Evolutionary conservation across 805 yeast genomes (phyloP).

Genomic region (Dipodascus geniculatus): DNA sequence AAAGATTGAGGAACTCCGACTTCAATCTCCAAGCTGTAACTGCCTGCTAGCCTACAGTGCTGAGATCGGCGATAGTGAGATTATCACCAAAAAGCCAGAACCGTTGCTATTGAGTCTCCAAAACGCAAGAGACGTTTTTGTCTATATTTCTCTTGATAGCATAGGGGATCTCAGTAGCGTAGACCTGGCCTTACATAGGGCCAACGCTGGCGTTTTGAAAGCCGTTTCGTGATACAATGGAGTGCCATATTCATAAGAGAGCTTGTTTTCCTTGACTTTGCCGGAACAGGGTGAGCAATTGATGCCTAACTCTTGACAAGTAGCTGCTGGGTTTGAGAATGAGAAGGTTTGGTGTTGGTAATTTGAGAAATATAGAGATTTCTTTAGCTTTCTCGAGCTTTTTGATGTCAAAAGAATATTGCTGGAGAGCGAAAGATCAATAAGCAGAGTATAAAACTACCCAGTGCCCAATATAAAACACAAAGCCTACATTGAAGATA

Average conservation of each 20-base stretch:
- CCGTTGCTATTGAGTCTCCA: slow-evolving; percentile 40
- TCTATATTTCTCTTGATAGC: slow-evolving; percentile 39
- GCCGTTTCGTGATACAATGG: slow-evolving; percentile 32
- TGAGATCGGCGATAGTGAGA: slow-evolving; percentile 43
- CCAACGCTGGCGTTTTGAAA: slow-evolving; percentile 50
- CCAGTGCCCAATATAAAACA: too few relatives aligned
- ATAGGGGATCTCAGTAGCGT: slow-evolving; percentile 37
- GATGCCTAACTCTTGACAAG: too few relatives aligned
- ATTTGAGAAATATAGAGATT: too few relatives aligned
- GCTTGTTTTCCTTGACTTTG: slow-evolving; percentile 43
- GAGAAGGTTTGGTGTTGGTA: too few relatives aligned
- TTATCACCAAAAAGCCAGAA: slow-evolving; percentile 52
- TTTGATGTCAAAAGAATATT: too few relatives aligned
- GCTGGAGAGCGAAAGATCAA: too few relatives aligned
- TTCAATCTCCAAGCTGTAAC: slow-evolving; percentile 14
- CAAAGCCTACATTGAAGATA: too few relatives aligned
- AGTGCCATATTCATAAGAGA: slow-evolving; percentile 27
- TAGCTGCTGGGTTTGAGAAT: too few relatives aligned
- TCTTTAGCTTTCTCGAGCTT: too few relatives aligned
- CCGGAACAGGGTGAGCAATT: too few relatives aligned
- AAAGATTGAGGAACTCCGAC: slow-evolving; percentile 46
- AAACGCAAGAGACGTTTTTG: slow-evolving; percentile 44
- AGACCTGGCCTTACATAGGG: slow-evolving; percentile 57
- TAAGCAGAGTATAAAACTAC: too few relatives aligned
- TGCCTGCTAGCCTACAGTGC: slow-evolving; percentile 31